A percentile compares a stretch with the other conserved stretches of the same genome.
These are phyloP conservation scores for Sporothrix luriei DNA, from an alignment of 2,329 filamentous ascomycete genomes.

Conservation along the genomic window DNA sequence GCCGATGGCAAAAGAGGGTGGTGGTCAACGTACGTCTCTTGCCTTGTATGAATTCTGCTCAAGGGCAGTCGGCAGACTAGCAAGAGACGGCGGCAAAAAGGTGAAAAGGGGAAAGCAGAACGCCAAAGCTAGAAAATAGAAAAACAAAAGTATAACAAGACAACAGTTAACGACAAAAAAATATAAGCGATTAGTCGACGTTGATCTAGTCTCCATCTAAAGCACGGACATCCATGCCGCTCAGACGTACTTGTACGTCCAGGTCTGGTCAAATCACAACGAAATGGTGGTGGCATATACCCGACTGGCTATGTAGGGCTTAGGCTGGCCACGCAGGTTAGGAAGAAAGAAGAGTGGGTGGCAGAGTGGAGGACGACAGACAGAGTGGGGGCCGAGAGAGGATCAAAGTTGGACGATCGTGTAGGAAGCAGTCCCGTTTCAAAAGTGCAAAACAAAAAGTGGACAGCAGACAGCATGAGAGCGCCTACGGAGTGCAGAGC, in stretches of 20 bases:
- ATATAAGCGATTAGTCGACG: not conserved
- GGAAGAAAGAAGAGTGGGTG: not conserved
- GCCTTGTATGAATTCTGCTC: conserved; percentile 11
- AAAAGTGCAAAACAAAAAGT: conserved; percentile 6
- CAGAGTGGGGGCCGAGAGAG: conserved; percentile 4
- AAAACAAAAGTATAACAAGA: conserved; percentile 6
- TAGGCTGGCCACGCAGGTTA: conserved; percentile 14
- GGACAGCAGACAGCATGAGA: not conserved
- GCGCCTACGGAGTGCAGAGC: conserved; percentile 20
- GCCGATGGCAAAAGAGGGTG: not conserved
- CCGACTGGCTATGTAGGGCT: conserved; percentile 26
- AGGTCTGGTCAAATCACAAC: not conserved
- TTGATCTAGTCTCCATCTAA: not conserved
- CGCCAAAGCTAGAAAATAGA: not conserved
- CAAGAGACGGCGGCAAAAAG: conserved; percentile 3
- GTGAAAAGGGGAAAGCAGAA: not conserved
- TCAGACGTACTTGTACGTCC: not conserved
- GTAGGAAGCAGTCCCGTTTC: conserved; percentile 26
- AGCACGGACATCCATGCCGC: conserved; percentile 6
- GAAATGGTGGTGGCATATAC: not conserved
- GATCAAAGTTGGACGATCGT: conserved; percentile 19
- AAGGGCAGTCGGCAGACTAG: conserved; percentile 21
- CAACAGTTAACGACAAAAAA: not conserved
- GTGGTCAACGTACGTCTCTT: conserved; percentile 12
- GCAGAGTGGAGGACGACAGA: not conserved